Evolutionary conservation across 306 rosid species (phyloP).

Genomic region (Ormosia emarginata): DNA sequence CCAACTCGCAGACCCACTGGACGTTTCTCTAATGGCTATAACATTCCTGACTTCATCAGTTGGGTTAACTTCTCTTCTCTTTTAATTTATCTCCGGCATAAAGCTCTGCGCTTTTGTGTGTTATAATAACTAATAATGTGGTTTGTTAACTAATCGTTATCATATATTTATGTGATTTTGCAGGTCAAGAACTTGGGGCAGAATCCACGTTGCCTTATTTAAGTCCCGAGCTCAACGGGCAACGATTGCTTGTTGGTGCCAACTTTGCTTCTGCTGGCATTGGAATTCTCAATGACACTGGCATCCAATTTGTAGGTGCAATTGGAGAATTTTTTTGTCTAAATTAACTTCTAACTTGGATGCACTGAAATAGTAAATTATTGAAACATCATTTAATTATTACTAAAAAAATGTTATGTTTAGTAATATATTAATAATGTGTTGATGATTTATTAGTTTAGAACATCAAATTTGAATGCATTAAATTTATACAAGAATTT

Average conservation of each 20-base stretch:
- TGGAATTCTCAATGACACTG: constrained; percentile 89
- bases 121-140: not conserved
- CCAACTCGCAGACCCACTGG: constrained; percentile 70
- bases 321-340: not conserved
- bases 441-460: not conserved
- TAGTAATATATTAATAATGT: too few species aligned
- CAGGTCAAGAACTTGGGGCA: constrained; percentile 64
- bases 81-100: not conserved
- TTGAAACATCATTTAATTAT: not conserved
- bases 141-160: not conserved
- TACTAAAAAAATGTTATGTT: too few species aligned
- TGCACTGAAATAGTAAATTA: not conserved
- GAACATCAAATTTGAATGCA: not conserved
- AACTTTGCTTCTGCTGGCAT: constrained; percentile 95
- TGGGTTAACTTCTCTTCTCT: not conserved
- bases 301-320: constrained; percentile 68
- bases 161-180: not conserved
- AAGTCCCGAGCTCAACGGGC: constrained; percentile 56
- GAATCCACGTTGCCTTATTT: constrained; percentile 67
- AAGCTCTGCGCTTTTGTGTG: not conserved
- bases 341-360: not conserved
- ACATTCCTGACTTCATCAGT: constrained; percentile 83
- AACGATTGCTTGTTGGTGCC: constrained; percentile 69
- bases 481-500: too few species aligned
- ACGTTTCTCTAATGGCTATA: constrained; percentile 82